Conservation (phyloP, 176 grass and related monocot species). For the Phoenix roebelenii region DNA sequence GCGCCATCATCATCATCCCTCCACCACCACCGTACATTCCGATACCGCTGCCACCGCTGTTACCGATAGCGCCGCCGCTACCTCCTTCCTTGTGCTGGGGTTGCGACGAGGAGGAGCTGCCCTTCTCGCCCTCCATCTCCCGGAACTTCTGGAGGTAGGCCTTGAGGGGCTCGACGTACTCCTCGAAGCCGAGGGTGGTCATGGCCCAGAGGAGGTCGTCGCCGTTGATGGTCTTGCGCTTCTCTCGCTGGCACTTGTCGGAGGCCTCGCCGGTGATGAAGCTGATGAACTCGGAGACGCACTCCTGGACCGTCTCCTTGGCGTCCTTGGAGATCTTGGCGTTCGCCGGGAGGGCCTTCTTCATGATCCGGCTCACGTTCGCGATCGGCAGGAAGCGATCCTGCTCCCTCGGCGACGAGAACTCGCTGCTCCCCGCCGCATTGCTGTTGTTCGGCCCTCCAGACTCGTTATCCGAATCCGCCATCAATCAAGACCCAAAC, state of each 20-base stretch:
- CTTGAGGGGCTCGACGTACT: conserved; percentile 92
- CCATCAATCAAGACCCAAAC: conserved; percentile 26
- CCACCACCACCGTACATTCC: conserved; percentile 7
- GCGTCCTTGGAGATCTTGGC: conserved; percentile 96
- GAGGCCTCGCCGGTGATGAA: conserved; percentile 96
- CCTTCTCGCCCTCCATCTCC: conserved; percentile 88
- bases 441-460: conserved; percentile 34
- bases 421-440: conserved; percentile 14
- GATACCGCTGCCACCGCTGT: background rate
- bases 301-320: conserved; percentile 99
- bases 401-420: conserved; percentile 63
- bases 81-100: background rate
- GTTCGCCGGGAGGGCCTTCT: conserved; percentile 86
- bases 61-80: conserved; percentile 2
- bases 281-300: conserved; percentile 96
- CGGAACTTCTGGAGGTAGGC: conserved; percentile 88
- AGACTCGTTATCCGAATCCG: conserved; percentile 87
- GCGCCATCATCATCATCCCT: conserved; percentile 62
- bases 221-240: conserved; percentile 96
- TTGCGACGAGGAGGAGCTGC: background rate
- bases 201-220: conserved; percentile 97
- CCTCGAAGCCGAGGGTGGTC: conserved; percentile 92
- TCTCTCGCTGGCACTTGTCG: conserved; percentile 97
- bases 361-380: conserved; percentile 98
- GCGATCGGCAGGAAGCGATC: conserved; percentile 88